phyloP scores from a whole-genome alignment of 78 protist species.

The Dictyostelium intermedium region DNA sequence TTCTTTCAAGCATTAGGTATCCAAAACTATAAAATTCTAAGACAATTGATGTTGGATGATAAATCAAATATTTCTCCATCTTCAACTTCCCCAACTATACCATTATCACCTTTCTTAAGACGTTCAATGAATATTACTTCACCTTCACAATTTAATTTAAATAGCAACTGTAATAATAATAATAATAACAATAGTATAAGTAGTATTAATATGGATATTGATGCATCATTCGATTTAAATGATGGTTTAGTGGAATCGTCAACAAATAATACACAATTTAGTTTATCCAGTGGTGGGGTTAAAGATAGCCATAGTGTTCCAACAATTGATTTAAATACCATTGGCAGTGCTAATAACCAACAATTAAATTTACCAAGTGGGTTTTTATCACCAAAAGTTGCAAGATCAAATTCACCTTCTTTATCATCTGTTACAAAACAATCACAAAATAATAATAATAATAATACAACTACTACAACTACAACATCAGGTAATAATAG shows the following conservation, averaged over 20 bases:
- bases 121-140: slow-evolving; percentile 9
- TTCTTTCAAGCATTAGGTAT: slow-evolving; percentile 19
- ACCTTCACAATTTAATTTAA: not conserved
- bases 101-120: slow-evolving; percentile 59
- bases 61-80: not conserved
- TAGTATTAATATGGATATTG: slow-evolving; percentile 8
- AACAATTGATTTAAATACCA: not conserved
- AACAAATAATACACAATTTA: not conserved
- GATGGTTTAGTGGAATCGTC: not conserved
- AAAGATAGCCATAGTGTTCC: not conserved
- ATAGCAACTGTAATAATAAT: not conserved
- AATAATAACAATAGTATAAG: not conserved
- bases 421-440: not conserved
- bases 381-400: slow-evolving; percentile 34
- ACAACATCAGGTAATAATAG: not conserved
- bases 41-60: slow-evolving; percentile 25
- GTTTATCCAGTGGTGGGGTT: not conserved
- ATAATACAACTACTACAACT: not conserved
- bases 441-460: not conserved
- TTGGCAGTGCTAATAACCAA: not conserved
- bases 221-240: slow-evolving; percentile 3
- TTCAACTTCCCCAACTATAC: slow-evolving; percentile 40
- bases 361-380: slow-evolving; percentile 22
- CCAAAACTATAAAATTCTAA: slow-evolving; percentile 14
- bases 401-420: slow-evolving; percentile 17